Evolutionary conservation across 345 rosid species (phyloP), one percentile per base, ranked within the genome.

Genomic region (Turritis glabra): DNA sequence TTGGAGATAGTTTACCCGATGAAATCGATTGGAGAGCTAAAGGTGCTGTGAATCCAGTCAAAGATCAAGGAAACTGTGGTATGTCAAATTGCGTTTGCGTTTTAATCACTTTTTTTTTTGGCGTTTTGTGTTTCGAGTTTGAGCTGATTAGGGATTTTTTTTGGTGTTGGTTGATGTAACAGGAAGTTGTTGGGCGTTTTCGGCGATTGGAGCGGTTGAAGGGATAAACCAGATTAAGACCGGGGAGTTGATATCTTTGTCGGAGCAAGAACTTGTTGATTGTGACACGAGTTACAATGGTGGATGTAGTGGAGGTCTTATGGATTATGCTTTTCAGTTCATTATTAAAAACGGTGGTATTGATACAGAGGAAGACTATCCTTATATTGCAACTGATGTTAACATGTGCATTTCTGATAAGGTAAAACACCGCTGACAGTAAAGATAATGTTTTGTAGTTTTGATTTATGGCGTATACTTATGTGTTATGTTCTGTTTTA

Each of bases 121-220:
- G 21, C 43, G 22, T 65, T 15, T 48, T 19, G 0, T 12, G 5
- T 19, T 56, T 56, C 14, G 6, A 2, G 4, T 8, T 43, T 56
- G 29, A 56, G 58, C 32, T 48, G 22, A 32, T 48, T 12, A 11
- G 30, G 15, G 58, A 19, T 3, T 5, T n/a, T 10, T 41, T 29
- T 40, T 32, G 55, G 18, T 32, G 1, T 58, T 21, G 18, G 18
- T 21, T 1, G 2, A 5, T 5, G 22, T 22, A 68, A 59, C n/a
- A 88, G 94, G 97, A 79, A 90, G 97, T 58, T 85, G 97, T 82
- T 89, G 94, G 94, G 92, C 97, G 25, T 90, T 90, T 80, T 90
- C 97, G 7, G 80, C 97, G 8, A 47, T 90, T 56, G 90, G 79
- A 64, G 89, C 97, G 18, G 94, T 90, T 59, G 97, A 90, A 74